phyloP scores from a whole-genome alignment of 106 monocot species.

The Gastrodia elata region DNA sequence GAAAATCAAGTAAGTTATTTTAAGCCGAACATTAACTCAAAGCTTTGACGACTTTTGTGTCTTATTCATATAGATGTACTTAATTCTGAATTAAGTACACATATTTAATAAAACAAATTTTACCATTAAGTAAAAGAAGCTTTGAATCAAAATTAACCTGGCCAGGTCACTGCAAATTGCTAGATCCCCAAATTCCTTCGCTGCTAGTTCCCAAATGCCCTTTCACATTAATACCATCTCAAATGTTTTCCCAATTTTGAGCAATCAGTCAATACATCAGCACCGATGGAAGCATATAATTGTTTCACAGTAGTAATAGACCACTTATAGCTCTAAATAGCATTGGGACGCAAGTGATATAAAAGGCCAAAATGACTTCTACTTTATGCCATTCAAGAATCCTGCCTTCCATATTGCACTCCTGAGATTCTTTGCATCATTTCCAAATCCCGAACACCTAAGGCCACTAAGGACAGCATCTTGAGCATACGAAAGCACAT shows the following conservation, averaged over 20 bases:
- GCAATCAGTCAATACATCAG: not conserved
- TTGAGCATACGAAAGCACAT: slow-evolving; percentile 44
- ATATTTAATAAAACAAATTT: not conserved
- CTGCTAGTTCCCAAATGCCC: not conserved
- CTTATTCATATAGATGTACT: no score
- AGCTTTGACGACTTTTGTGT: no score
- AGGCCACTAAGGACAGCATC: slow-evolving; percentile 63
- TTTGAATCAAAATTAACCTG: not conserved
- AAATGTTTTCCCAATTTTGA: not conserved
- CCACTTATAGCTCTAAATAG: not conserved
- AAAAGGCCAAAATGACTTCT: not conserved
- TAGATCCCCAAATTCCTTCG: no score
- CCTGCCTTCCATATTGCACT: slow-evolving; percentile 30
- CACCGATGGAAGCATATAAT: not conserved
- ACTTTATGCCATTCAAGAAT: slow-evolving; percentile 12
- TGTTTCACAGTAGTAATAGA: not conserved
- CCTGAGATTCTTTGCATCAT: slow-evolving; percentile 46
- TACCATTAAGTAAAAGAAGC: not conserved
- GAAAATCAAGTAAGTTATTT: no score
- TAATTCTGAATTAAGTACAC: not conserved
- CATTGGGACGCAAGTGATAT: not conserved
- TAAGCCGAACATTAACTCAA: no score
- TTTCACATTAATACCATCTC: not conserved
- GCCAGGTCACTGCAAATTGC: not conserved
- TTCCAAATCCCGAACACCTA: slow-evolving; percentile 34